A percentile compares a stretch with the other conserved stretches of the same genome.
phyloP scores from a whole-genome alignment of 352 stramenopile genomes.

The Pythium rishiriense region DNA sequence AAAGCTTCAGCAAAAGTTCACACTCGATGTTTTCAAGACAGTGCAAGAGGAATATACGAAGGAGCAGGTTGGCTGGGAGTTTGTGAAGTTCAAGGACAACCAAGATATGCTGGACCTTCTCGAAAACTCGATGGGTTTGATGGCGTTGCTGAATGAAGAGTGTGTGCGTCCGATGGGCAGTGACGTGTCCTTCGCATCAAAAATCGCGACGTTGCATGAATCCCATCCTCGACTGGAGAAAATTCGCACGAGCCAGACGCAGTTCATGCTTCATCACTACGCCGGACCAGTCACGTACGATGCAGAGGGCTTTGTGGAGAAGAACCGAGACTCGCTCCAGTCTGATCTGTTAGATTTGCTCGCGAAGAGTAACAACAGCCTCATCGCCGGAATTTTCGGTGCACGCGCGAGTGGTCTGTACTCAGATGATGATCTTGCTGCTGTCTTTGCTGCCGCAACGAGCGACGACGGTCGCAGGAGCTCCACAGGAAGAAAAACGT shows the following conservation, averaged over 20 bases:
- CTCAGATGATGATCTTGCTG: constrained; percentile 60
- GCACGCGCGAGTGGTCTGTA: constrained; percentile 48
- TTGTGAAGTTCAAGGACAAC: constrained; percentile 88
- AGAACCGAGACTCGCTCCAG: constrained; percentile 87
- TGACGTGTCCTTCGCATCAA: constrained; percentile 85
- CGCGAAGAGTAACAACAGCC: constrained; percentile 59
- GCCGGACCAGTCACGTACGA: constrained; percentile 82
- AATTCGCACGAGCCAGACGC: constrained; percentile 63
- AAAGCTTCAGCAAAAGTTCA: constrained; percentile 93
- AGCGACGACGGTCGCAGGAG: constrained; percentile 45
- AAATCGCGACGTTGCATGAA: constrained; percentile 84
- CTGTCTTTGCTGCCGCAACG: constrained; percentile 48
- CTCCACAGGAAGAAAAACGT: constrained; percentile 49
- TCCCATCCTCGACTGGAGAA: constrained; percentile 79
- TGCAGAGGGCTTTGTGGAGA: constrained; percentile 82
- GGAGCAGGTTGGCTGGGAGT: constrained; percentile 77
- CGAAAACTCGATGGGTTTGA: constrained; percentile 88
- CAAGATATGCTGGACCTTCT: constrained; percentile 90
- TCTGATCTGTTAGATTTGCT: constrained; percentile 76
- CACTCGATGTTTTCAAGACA: constrained; percentile 84
- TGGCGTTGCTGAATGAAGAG: constrained; percentile 91
- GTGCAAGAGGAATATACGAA: constrained; percentile 83
- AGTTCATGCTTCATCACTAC: constrained; percentile 87
- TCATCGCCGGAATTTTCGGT: constrained; percentile 80
- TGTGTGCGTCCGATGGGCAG: constrained; percentile 87